Conservation (phyloP, 345 rosid species). For the Populus davidiana region DNA sequence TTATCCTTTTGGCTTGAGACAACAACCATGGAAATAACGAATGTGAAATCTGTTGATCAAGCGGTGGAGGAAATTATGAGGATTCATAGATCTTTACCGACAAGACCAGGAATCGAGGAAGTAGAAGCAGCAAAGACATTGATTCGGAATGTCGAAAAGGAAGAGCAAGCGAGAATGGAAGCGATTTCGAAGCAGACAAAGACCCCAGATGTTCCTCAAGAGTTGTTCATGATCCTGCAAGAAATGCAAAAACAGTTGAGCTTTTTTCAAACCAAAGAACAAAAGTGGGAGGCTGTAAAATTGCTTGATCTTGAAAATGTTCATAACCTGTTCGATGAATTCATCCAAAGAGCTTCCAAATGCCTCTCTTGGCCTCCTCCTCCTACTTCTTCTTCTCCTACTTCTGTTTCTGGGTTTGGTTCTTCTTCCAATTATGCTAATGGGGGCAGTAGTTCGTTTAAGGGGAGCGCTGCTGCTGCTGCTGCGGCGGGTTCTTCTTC, state of each 20-base stretch:
- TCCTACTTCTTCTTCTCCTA: slow-evolving; percentile 10
- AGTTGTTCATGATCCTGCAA: slow-evolving; percentile 57
- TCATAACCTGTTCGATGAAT: slow-evolving; percentile 69
- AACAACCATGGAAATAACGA: slow-evolving; percentile 35
- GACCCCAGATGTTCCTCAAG: slow-evolving; percentile 57
- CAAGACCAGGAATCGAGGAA: slow-evolving; percentile 72
- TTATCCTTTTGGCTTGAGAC: too few relatives aligned
- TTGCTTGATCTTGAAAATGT: slow-evolving; percentile 71
- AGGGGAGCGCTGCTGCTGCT: not conserved
- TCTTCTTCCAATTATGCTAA: slow-evolving; percentile 18
- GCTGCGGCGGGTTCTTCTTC: not conserved
- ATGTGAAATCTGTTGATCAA: slow-evolving; percentile 42
- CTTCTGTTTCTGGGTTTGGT: slow-evolving; percentile 1
- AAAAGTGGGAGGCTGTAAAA: slow-evolving; percentile 64
- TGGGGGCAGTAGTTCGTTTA: slow-evolving; percentile 4
- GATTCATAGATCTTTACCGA: slow-evolving; percentile 74
- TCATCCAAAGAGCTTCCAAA: slow-evolving; percentile 74
- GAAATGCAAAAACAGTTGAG: slow-evolving; percentile 72
- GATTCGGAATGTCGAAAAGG: slow-evolving; percentile 70
- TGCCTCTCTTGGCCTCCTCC: slow-evolving; percentile 52
- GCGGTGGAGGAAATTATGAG: slow-evolving; percentile 84
- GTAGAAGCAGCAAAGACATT: slow-evolving; percentile 66
- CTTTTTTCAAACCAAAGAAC: slow-evolving; percentile 60
- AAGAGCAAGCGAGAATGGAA: slow-evolving; percentile 59
- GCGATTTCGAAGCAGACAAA: slow-evolving; percentile 52